phyloP scores from a whole-genome alignment of 2,329 filamentous ascomycete species.

The Xylaria sp. region DNA sequence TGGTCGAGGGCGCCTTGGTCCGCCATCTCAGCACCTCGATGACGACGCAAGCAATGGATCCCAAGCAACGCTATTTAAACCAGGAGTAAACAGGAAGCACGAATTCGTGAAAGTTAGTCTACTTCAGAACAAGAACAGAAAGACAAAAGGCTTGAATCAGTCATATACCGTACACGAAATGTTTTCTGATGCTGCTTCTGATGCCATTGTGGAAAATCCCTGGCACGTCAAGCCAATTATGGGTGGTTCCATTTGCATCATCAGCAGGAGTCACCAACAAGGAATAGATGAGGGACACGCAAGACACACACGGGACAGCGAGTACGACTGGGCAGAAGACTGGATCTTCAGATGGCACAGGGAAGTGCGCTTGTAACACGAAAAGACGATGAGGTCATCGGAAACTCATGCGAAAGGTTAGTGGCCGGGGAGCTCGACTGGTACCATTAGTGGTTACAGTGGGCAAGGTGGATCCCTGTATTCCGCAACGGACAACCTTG shows the following conservation, averaged over 20 bases:
- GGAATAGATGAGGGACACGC: constrained; percentile 1
- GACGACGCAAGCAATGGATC: not conserved
- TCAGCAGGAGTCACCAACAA: constrained; percentile 7
- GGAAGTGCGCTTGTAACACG: constrained; percentile 22
- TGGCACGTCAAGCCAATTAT: constrained; percentile 14
- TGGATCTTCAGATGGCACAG: constrained; percentile 7
- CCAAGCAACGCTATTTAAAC: not conserved
- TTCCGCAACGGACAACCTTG: not conserved
- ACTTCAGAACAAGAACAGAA: not conserved
- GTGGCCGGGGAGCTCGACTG: constrained; percentile 12
- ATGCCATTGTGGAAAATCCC: constrained; percentile 16
- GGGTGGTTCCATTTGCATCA: constrained; percentile 1
- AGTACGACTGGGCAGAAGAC: not conserved
- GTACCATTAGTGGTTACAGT: constrained; percentile 23
- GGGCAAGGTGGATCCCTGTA: not conserved
- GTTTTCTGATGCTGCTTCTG: not conserved
- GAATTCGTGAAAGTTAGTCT: no score
- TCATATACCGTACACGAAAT: not conserved
- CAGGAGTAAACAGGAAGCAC: not conserved
- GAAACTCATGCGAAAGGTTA: constrained; percentile 14
- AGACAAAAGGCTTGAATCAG: not conserved
- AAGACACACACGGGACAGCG: not conserved
- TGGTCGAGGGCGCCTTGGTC: constrained; percentile 37
- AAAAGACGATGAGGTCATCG: constrained; percentile 35
- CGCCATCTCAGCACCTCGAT: constrained; percentile 31